Conservation (phyloP, 139 green algal genomes). For the Desmodesmus armatus region DNA sequence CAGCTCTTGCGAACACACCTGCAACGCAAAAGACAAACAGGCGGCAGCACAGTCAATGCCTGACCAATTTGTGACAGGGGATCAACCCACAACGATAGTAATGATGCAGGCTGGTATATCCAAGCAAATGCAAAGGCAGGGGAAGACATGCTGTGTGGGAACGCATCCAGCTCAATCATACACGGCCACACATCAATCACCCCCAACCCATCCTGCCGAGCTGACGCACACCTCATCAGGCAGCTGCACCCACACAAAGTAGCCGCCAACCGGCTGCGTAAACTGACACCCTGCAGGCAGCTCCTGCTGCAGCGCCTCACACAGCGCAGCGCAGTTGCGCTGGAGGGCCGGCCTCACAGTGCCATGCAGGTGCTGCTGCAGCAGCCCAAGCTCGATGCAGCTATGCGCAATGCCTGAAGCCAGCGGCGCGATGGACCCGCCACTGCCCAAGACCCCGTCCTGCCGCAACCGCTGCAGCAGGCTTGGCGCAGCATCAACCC, state of each 20-base stretch:
- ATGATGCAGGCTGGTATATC: too few species aligned
- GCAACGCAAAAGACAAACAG: neutral
- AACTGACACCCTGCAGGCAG: slow-evolving; percentile 27
- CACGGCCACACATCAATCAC: too few species aligned
- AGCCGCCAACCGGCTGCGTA: slow-evolving; percentile 43
- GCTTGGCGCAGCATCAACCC: slow-evolving; percentile 24
- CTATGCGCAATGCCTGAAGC: slow-evolving; percentile 53
- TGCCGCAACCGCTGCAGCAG: slow-evolving; percentile 13
- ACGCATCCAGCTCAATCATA: too few species aligned
- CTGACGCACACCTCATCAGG: slow-evolving; percentile 37
- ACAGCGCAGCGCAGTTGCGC: slow-evolving; percentile 35
- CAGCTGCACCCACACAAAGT: slow-evolving; percentile 58
- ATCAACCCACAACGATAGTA: too few species aligned
- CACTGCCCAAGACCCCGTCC: slow-evolving; percentile 46
- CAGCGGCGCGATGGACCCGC: slow-evolving; percentile 49
- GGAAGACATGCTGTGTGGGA: too few species aligned
- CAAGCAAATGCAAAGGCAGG: too few species aligned
- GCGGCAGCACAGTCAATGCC: neutral
- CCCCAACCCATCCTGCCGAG: too few species aligned
- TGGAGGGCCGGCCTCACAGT: slow-evolving; percentile 36
- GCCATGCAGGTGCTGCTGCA: slow-evolving; percentile 46
- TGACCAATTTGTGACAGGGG: too few species aligned
- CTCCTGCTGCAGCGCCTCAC: slow-evolving; percentile 25
- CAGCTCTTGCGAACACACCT: slow-evolving; percentile 48
- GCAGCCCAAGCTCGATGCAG: slow-evolving; percentile 55